Percentiles rank a stretch among this genome's conserved stretches.
phyloP scores from a whole-genome alignment of 176 grass and related monocot species.

The Pharus latifolius region DNA sequence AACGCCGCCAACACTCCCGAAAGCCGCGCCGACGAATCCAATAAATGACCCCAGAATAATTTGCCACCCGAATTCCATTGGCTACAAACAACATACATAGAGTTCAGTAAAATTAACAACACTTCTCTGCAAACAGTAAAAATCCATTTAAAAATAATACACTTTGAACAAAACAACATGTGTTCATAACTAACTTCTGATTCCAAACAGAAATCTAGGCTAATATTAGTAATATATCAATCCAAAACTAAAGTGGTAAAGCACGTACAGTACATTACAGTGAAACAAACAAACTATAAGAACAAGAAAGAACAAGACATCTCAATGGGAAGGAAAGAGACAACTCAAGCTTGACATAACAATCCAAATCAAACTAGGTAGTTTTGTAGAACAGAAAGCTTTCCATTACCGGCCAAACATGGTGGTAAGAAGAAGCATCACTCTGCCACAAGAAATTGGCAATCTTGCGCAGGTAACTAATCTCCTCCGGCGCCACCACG shows the following conservation, averaged over 20 bases:
- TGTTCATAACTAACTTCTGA: no score
- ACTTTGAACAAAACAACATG: no score
- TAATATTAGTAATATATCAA: not conserved
- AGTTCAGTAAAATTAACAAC: not conserved
- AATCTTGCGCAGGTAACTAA: not conserved
- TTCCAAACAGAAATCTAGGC: not conserved
- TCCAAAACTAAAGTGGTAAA: no score
- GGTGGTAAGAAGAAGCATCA: constrained; percentile 13
- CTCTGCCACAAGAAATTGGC: not conserved
- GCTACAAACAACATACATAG: not conserved
- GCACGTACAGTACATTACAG: not conserved
- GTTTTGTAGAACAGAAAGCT: not conserved
- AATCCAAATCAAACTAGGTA: no score
- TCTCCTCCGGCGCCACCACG: not conserved
- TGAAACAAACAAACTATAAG: not conserved
- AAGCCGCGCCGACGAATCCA: constrained; percentile 39
- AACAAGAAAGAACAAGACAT: not conserved
- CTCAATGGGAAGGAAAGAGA: not conserved
- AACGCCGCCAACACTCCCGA: constrained; percentile 48
- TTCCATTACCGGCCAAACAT: constrained; percentile 29
- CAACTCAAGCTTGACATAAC: not conserved
- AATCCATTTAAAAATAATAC: not conserved
- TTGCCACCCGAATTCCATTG: constrained; percentile 31
- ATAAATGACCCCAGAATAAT: constrained; percentile 32
- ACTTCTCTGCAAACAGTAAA: not conserved